Evolutionary conservation across 202 grass and related monocot genomes (phyloP).

Genomic region (Setaria viridis): DNA sequence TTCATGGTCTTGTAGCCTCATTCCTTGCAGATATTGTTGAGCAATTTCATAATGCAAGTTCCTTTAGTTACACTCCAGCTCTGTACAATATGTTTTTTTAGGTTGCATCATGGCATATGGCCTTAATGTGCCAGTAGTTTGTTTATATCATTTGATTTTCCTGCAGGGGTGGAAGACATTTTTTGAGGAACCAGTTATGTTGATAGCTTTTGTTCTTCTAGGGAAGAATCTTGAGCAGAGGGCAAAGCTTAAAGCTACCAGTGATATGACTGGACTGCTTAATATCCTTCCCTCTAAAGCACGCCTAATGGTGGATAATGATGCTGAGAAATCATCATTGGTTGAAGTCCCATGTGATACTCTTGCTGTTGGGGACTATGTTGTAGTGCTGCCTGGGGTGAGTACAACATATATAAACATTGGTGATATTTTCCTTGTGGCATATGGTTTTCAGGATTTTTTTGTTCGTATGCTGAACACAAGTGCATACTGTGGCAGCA

Average conservation of each 20-base stretch:
- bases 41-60: slow-evolving; percentile 34
- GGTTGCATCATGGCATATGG: slow-evolving; percentile 21
- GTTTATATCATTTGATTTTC: slow-evolving; percentile 45
- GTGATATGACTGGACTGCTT: slow-evolving; percentile 97
- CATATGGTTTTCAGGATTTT: neutral
- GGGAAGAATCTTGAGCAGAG: slow-evolving; percentile 98
- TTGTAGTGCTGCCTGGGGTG: slow-evolving; percentile 91
- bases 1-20: slow-evolving; percentile 4
- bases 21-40: slow-evolving; percentile 21
- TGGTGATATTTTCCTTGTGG: slow-evolving; percentile 18
- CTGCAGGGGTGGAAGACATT: slow-evolving; percentile 98
- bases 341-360: slow-evolving; percentile 87
- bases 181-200: slow-evolving; percentile 97
- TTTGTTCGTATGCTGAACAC: slow-evolving; percentile 18
- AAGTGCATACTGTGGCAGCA: neutral
- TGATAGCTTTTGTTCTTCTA: slow-evolving; percentile 98
- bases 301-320: slow-evolving; percentile 69
- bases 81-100: neutral
- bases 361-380: slow-evolving; percentile 80
- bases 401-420: slow-evolving; percentile 42
- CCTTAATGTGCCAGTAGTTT: slow-evolving; percentile 21
- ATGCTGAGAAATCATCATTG: slow-evolving; percentile 74
- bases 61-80: slow-evolving; percentile 9
- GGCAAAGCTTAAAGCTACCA: slow-evolving; percentile 91
- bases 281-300: slow-evolving; percentile 93